Conservation (phyloP, 2,329 filamentous ascomycete species). For the Xylariaceae sp. region DNA sequence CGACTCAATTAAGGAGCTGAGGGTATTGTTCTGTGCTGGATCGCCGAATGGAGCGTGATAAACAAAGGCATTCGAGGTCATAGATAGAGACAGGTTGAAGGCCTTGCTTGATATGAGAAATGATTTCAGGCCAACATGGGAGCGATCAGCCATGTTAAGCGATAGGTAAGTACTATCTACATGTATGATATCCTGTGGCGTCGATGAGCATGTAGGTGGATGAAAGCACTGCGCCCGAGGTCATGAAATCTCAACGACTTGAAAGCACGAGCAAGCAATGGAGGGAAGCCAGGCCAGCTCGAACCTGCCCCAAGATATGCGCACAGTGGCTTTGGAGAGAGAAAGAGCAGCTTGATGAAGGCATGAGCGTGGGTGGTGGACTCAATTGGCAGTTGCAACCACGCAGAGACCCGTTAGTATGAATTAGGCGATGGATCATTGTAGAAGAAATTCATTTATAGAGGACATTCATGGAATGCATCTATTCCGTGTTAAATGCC, state of each 20-base stretch:
- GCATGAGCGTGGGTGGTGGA: neutral
- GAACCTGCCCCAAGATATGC: neutral
- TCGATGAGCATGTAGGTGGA: neutral
- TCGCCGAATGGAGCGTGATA: slow-evolving; percentile 16
- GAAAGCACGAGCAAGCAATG: neutral
- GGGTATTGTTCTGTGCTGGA: slow-evolving; percentile 7
- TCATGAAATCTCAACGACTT: neutral
- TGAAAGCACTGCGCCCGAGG: neutral
- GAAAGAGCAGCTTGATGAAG: slow-evolving; percentile 8
- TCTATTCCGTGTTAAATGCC: neutral
- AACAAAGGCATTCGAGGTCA: slow-evolving; percentile 25
- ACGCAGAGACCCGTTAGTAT: neutral
- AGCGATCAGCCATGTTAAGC: slow-evolving; percentile 20
- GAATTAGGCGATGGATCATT: neutral
- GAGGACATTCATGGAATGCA: neutral
- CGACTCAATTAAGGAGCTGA: slow-evolving; percentile 22
- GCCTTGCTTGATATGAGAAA: slow-evolving; percentile 22
- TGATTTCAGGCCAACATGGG: slow-evolving; percentile 24
- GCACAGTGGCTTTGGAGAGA: neutral
- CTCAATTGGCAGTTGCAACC: neutral
- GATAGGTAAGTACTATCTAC: neutral
- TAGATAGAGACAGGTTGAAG: slow-evolving; percentile 19
- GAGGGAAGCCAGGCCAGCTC: neutral
- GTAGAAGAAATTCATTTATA: neutral
- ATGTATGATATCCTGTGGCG: neutral